A percentile compares a stretch with the other conserved stretches of the same genome.
phyloP scores from a whole-genome alignment of 805 yeast species.

The Starmerella floricola region DNA sequence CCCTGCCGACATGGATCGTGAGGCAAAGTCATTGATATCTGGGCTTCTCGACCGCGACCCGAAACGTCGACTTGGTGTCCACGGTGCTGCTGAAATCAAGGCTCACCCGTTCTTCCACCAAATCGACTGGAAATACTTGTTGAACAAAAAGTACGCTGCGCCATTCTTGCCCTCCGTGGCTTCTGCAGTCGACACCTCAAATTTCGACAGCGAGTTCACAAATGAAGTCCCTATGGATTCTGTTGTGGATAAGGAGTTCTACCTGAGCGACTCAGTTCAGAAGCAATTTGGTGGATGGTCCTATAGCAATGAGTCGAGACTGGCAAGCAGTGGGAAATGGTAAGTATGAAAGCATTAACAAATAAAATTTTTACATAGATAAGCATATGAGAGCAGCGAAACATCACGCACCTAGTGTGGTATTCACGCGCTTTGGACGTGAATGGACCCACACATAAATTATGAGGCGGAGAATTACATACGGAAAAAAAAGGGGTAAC shows the following conservation, averaged over 20 bases:
- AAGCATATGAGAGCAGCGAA: not conserved
- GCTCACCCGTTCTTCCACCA: slow-evolving; percentile 75
- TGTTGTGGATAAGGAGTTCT: slow-evolving; percentile 70
- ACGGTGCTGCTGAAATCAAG: slow-evolving; percentile 77
- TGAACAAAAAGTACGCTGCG: slow-evolving; percentile 80
- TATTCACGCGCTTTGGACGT: too few species aligned
- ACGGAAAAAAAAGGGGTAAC: too few species aligned
- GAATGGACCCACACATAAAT: too few species aligned
- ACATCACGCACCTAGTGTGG: not conserved
- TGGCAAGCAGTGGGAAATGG: slow-evolving; percentile 28
- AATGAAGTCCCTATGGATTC: slow-evolving; percentile 88
- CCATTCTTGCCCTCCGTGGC: slow-evolving; percentile 90
- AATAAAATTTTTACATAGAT: slow-evolving; percentile 1
- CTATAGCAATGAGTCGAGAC: slow-evolving; percentile 35
- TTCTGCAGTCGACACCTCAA: slow-evolving; percentile 77
- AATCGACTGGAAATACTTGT: slow-evolving; percentile 77
- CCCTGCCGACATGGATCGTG: slow-evolving; percentile 76
- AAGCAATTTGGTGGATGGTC: slow-evolving; percentile 99
- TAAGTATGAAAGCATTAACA: slow-evolving; percentile 5
- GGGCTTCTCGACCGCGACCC: slow-evolving; percentile 81
- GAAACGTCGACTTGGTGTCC: slow-evolving; percentile 54
- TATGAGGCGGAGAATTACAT: too few species aligned
- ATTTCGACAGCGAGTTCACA: slow-evolving; percentile 80
- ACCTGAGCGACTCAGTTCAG: slow-evolving; percentile 86
- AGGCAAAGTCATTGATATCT: slow-evolving; percentile 68